Evolutionary conservation across 805 yeast species (phyloP).

Genomic region (Candida dajiaensis): DNA sequence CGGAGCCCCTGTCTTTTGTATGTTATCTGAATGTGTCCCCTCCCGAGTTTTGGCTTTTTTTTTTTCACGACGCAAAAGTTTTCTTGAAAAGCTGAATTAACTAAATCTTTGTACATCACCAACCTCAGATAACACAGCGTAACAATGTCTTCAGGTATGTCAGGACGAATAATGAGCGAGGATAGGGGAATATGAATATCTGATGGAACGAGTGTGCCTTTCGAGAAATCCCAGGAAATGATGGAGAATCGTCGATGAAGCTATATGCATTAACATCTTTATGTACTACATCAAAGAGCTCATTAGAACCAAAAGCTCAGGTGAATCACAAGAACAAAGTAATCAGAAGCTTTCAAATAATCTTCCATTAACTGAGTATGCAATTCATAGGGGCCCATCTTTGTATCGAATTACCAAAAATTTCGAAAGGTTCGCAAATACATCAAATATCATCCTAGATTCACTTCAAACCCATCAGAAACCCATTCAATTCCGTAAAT

Average conservation of each 20-base stretch:
- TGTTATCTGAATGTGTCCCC: conserved; percentile 1
- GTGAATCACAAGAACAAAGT: too few species aligned
- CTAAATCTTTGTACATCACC: conserved; percentile 7
- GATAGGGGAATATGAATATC: neutral
- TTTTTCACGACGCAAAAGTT: conserved; percentile 24
- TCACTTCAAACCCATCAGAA: neutral
- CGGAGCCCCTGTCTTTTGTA: conserved; percentile 2
- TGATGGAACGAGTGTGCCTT: neutral
- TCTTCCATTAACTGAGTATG: too few species aligned
- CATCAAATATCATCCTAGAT: too few species aligned
- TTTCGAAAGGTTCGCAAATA: too few species aligned
- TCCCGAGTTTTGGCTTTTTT: conserved; percentile 3
- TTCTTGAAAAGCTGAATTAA: conserved; percentile 19
- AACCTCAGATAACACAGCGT: conserved; percentile 13
- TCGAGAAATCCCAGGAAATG: neutral
- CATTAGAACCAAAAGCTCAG: too few species aligned
- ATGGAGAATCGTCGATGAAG: neutral
- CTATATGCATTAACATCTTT: too few species aligned
- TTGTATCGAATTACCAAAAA: too few species aligned
- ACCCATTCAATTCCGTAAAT: neutral
- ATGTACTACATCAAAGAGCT: too few species aligned
- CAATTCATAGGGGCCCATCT: too few species aligned
- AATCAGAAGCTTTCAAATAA: too few species aligned
- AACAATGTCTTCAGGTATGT: conserved; percentile 27
- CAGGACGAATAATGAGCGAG: neutral